These are phyloP conservation scores for Colletotrichum gigasporum DNA, from an alignment of 2,329 filamentous ascomycete species.

Conservation along the genomic window DNA sequence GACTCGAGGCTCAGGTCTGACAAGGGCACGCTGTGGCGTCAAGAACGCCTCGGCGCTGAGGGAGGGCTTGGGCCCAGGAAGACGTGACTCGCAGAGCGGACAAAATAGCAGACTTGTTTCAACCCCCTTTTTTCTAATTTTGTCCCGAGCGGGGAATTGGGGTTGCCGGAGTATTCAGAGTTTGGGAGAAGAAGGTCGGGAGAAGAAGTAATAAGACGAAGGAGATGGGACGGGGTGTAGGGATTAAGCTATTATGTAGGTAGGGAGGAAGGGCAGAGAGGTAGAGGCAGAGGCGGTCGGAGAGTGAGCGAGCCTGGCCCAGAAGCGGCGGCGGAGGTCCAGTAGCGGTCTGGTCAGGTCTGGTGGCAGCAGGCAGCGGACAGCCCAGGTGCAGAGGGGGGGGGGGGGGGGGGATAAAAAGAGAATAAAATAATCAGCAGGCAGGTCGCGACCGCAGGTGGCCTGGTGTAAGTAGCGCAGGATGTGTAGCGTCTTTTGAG, in stretches of 20 bases:
- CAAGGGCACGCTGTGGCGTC: conserved; percentile 33
- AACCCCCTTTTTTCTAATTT: conserved; percentile 27
- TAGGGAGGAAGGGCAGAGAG: conserved; percentile 1
- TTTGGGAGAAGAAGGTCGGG: conserved; percentile 15
- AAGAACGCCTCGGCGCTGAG: conserved; percentile 34
- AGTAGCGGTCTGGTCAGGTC: conserved; percentile 24
- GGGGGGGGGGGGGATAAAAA: neutral
- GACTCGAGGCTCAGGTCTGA: conserved; percentile 19
- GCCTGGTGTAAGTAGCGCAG: conserved; percentile 25
- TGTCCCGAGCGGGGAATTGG: neutral
- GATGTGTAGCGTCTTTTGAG: conserved; percentile 31
- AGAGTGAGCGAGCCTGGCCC: conserved; percentile 7
- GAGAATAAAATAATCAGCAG: conserved; percentile 6
- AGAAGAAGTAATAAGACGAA: conserved; percentile 14
- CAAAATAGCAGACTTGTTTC: conserved; percentile 35
- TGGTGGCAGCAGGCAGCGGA: neutral
- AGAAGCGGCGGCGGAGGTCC: neutral
- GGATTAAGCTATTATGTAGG: conserved; percentile 31
- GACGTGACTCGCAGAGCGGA: conserved; percentile 32
- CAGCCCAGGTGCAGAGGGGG: neutral
- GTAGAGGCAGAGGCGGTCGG: conserved; percentile 9
- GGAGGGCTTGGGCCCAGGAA: conserved; percentile 31
- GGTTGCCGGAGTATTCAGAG: neutral
- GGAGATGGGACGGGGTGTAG: conserved; percentile 28
- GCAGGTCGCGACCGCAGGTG: conserved; percentile 16